A percentile compares a stretch with the other conserved stretches of the same genome.
These are phyloP conservation scores for Lepidopterella palustris DNA, from an alignment of 495 filamentous ascomycete genomes.

Conservation along the genomic window DNA sequence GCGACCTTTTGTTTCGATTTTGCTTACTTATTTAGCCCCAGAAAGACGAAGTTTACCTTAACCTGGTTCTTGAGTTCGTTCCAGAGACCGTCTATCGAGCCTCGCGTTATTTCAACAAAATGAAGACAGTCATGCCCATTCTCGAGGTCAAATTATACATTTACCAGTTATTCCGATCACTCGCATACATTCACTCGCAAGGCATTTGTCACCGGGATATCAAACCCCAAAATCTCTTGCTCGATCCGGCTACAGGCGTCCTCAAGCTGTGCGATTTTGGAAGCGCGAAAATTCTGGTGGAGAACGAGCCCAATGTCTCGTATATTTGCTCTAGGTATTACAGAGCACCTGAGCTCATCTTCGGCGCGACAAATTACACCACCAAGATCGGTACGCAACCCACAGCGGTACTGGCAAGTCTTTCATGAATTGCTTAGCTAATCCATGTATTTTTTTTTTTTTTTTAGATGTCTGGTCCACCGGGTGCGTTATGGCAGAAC, in stretches of 20 bases:
- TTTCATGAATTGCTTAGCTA: slow-evolving; percentile 6
- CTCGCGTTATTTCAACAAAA: slow-evolving; percentile 98
- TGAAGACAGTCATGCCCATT: slow-evolving; percentile 99
- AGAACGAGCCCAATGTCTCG: slow-evolving; percentile 98
- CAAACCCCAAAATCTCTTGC: slow-evolving; percentile 94
- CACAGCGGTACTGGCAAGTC: not conserved
- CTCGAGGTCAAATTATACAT: slow-evolving; percentile 99
- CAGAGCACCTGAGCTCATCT: slow-evolving; percentile 94
- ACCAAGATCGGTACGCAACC: slow-evolving; percentile 87
- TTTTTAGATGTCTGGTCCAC: slow-evolving; percentile 96
- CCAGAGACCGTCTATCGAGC: slow-evolving; percentile 97
- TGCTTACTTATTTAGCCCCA: slow-evolving; percentile 25
- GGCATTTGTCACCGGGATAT: slow-evolving; percentile 99
- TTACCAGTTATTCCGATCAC: slow-evolving; percentile 96
- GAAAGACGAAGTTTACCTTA: slow-evolving; percentile 96
- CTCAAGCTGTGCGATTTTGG: slow-evolving; percentile 99
- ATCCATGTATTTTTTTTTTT: slow-evolving; percentile 2
- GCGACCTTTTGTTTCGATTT: slow-evolving; percentile 16
- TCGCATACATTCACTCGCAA: slow-evolving; percentile 98
- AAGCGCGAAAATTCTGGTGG: slow-evolving; percentile 96
- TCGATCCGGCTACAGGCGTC: slow-evolving; percentile 83
- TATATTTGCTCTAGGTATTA: slow-evolving; percentile 99
- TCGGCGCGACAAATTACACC: slow-evolving; percentile 98
- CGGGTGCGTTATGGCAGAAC: slow-evolving; percentile 96
- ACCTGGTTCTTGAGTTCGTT: slow-evolving; percentile 95